Evolutionary conservation across 2,329 filamentous ascomycete genomes (phyloP).

Genomic region (Davidsoniella australis): DNA sequence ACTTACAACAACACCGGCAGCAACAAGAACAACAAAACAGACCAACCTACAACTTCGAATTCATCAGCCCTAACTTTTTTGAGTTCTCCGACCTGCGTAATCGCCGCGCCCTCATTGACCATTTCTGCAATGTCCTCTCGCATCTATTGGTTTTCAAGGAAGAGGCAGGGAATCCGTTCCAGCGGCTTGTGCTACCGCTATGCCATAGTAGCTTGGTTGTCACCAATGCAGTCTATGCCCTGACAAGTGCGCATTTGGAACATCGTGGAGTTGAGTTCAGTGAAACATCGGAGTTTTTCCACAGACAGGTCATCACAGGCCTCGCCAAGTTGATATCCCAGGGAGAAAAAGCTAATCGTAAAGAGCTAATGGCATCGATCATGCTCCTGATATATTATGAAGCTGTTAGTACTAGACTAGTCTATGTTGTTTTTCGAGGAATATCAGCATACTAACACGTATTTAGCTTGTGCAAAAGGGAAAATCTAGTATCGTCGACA

Average conservation of each 20-base stretch:
- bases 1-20: conserved; percentile 14
- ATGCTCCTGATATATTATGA: conserved; percentile 47
- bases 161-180: conserved; percentile 45
- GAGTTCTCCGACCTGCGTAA: conserved; percentile 39
- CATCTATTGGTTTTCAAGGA: conserved; percentile 49
- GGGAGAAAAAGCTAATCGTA: conserved; percentile 30
- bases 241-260: conserved; percentile 71
- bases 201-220: conserved; percentile 40
- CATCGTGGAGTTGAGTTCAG: conserved; percentile 36
- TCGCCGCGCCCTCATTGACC: conserved; percentile 38
- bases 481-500: conserved; percentile 40
- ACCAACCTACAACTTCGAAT: conserved; percentile 27
- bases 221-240: conserved; percentile 68
- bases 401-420: conserved; percentile 29
- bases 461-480: conserved; percentile 42
- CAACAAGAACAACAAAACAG: conserved; percentile 23
- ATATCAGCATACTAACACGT: not conserved
- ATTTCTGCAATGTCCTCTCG: conserved; percentile 46
- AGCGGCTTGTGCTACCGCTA: conserved; percentile 44
- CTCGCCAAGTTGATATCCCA: conserved; percentile 39
- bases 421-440: not conserved
- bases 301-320: conserved; percentile 41
- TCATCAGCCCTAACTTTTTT: conserved; percentile 33
- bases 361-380: conserved; percentile 42
- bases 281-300: conserved; percentile 41